Base-by-base conservation (phyloP, 768 basidiomycete genomes). In the Mycena sanguinolenta region DNA sequence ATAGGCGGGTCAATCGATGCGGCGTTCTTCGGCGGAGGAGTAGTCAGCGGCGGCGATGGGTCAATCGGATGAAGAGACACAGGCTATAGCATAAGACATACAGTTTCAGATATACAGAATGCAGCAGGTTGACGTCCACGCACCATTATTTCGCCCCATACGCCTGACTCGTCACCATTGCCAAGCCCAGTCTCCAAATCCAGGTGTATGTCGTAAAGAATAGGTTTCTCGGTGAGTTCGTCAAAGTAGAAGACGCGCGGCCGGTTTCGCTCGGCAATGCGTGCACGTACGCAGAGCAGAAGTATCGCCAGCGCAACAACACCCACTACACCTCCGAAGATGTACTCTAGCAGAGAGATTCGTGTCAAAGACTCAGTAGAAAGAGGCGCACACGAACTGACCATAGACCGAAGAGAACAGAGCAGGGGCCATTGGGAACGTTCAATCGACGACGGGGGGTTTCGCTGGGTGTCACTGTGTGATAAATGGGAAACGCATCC, bases 61-160 rank as follows among this genome's bases (percentile, higher is more conserved):
- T 10, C 34, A n/a, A 38, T 30, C 8, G n/a, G 55, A 25, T 57
- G 34, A 14, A 38, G 19, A 3, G 55, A 57, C 16, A 57, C 10
- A 9, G 55, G 55, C 55, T 57, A 16, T 16, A 50, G 12, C 8
- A 34, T 10, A 34, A 4, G 10, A 34, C 10, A 34, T 10, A 7
- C 25, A 9, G 10, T 13, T 4, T 57, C 36, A 38, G 55, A 8
- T 9, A 57, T 57, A 10, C 12, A 50, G 10, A 13, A 50, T 12
- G 4, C 6, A 21, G 25, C 4, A 21, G 23, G 4, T n/a, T 19
- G 8, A 46, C 10, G 19, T 46, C 19, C 7, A 46, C 58, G 42
- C 58, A 60, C 58, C 58, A 60, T 60, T 28, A 60, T 46, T 2
- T 46, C 58, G 58, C 13, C 28, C 58, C 58, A 60, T 14, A 14